These are phyloP conservation scores for Xanthoconium stramineum DNA, from an alignment of 768 basidiomycete genomes.

Conservation along the genomic window DNA sequence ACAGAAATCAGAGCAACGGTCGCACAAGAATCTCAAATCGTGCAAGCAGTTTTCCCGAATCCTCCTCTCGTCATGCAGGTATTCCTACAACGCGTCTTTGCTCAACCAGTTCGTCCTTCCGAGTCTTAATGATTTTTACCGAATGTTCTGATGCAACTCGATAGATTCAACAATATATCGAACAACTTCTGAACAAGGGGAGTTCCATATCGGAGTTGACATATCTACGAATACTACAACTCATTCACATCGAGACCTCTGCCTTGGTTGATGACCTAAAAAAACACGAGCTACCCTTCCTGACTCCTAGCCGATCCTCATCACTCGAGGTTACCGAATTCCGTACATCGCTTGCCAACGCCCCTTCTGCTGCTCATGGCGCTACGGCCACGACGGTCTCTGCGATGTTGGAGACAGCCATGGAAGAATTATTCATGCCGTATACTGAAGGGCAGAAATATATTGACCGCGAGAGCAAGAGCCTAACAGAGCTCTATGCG, in stretches of 20 bases:
- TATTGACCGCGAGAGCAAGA: conserved; percentile 87
- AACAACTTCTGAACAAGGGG: conserved; percentile 77
- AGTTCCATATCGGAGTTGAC: conserved; percentile 79
- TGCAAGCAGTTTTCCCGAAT: conserved; percentile 97
- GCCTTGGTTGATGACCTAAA: conserved; percentile 88
- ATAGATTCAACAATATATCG: conserved; percentile 96
- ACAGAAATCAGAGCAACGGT: conserved; percentile 87
- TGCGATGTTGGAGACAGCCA: conserved; percentile 88
- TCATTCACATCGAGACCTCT: conserved; percentile 79
- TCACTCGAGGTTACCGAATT: conserved; percentile 63
- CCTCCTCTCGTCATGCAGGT: conserved; percentile 97
- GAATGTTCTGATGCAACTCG: conserved; percentile 3
- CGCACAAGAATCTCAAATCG: conserved; percentile 94
- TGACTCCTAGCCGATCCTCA: conserved; percentile 52
- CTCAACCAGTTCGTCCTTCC: conserved; percentile 73
- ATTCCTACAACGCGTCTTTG: conserved; percentile 95
- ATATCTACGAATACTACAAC: conserved; percentile 85
- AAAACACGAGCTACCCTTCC: conserved; percentile 77
- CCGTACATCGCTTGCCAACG: conserved; percentile 47
- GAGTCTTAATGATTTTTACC: not conserved
- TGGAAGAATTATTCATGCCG: conserved; percentile 95
- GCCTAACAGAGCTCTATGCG: conserved; percentile 75
- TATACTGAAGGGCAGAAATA: conserved; percentile 92
- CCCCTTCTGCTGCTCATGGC: conserved; percentile 39
- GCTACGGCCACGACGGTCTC: conserved; percentile 52